Evolutionary conservation across 225 moss, liverwort and hornwort species (phyloP), one percentile per base, ranked within the genome.

Genomic region (Lunularia cruciata): DNA sequence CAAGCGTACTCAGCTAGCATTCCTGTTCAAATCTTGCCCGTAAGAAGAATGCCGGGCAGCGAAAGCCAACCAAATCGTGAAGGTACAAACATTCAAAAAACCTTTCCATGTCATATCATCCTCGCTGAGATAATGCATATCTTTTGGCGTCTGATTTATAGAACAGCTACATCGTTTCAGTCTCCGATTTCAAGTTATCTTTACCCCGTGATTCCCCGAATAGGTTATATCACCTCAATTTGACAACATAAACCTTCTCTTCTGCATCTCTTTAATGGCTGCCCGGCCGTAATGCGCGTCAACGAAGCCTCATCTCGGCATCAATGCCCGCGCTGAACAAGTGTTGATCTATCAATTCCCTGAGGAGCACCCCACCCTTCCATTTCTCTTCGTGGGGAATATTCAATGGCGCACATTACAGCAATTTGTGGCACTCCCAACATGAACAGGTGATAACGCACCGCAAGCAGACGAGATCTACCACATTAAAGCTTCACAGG

Each of bases 1-100:
- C 48, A n/a, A 23, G n/a, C 63, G 64, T 46, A 26, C 65, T 58
- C 56, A 54, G 56, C 51, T 67, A 58, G 78, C 78, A 73, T 78
- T 69, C 69, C 73, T 73, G 69, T 57, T 47, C 40, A 9, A 34
- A 38, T 47, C 55, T 52, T 39, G 47, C 30, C 28, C 30, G 54
- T 73, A 46, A 39, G 46, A 60, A 10, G 22, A 60, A 77, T 40
- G 51, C 4, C 48, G 35, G 60, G 40, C 22, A 47, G 27, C 22
- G 76, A 40, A 25, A 25, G 40, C 39, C 43, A 40, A 54, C 53
- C 64, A 63, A 57, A 64, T 57, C 57, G 47, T 36, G 54, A 42
- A 7, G 10, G 27, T 56, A 34, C 62, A 63, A 63, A 40, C 55
- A 57, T 31, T 20, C 63, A 63, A 63, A 43, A 15, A 35, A 2